Evolutionary conservation across 1,284 basidiomycete genomes (phyloP).

Genomic region (Moniliophthora roreri): DNA sequence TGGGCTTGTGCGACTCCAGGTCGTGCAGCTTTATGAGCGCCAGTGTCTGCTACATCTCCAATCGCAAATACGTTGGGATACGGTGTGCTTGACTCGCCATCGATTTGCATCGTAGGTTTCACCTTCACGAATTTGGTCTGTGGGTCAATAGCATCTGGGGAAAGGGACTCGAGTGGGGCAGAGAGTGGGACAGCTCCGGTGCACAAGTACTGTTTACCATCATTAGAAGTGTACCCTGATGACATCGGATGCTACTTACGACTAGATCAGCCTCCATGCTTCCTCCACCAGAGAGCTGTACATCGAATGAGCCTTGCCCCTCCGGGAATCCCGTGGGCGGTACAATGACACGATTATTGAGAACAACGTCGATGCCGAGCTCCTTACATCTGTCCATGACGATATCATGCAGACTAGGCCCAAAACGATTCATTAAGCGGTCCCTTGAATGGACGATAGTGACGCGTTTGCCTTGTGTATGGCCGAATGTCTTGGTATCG

Average conservation of each 20-base stretch:
- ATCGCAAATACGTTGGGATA: conserved; percentile 38
- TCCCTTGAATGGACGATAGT: conserved; percentile 44
- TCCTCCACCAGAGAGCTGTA: conserved; percentile 29
- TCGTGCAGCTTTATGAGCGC: conserved; percentile 40
- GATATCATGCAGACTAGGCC: conserved; percentile 34
- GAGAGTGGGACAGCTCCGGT: conserved; percentile 40
- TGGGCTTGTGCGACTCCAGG: conserved; percentile 24
- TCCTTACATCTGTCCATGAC: conserved; percentile 29
- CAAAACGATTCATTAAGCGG: conserved; percentile 41
- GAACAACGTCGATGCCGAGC: conserved; percentile 35
- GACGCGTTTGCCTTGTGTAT: conserved; percentile 33
- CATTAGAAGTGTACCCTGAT: neutral
- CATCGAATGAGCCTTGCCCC: conserved; percentile 24
- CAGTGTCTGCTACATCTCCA: conserved; percentile 45
- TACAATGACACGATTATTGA: conserved; percentile 35
- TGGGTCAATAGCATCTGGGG: conserved; percentile 21
- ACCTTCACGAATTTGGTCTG: conserved; percentile 31
- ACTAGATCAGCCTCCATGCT: conserved; percentile 31
- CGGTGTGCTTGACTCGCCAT: conserved; percentile 12
- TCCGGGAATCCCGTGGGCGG: conserved; percentile 30
- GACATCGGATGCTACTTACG: conserved; percentile 20
- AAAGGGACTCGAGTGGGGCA: conserved; percentile 27
- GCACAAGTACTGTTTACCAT: conserved; percentile 17
- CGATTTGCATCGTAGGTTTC: conserved; percentile 33
- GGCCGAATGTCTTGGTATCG: conserved; percentile 38